Conservation (phyloP, 2,329 filamentous ascomycete genomes). For the Xenoacremonium recifei region DNA sequence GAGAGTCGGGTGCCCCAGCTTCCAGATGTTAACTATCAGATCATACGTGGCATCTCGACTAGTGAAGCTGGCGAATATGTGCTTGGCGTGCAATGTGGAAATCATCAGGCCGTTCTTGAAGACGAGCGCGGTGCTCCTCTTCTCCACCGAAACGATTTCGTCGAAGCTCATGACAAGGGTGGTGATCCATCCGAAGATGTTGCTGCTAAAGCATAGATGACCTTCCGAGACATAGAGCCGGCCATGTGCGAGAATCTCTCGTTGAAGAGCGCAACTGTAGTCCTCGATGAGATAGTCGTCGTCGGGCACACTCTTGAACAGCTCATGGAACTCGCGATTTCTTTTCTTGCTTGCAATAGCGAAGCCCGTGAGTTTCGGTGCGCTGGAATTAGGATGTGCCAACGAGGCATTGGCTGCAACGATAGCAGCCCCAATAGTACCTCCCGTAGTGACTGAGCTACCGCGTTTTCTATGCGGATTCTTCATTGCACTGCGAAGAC, state of each 20-base stretch:
- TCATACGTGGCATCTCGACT: conserved; percentile 96
- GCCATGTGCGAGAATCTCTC: conserved; percentile 92
- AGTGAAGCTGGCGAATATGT: conserved; percentile 93
- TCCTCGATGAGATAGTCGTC: conserved; percentile 98
- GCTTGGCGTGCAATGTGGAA: conserved; percentile 89
- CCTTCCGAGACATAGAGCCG: conserved; percentile 95
- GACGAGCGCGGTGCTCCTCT: conserved; percentile 89
- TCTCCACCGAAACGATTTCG: conserved; percentile 94
- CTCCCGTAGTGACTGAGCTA: conserved; percentile 70
- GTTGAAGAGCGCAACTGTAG: conserved; percentile 93
- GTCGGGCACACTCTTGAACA: conserved; percentile 96
- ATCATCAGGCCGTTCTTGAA: conserved; percentile 99
- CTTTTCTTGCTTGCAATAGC: conserved; percentile 94
- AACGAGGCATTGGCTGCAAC: conserved; percentile 68
- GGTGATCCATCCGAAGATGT: conserved; percentile 97
- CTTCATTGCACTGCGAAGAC: conserved; percentile 61
- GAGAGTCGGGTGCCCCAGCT: conserved; percentile 88
- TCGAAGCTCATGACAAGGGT: conserved; percentile 98
- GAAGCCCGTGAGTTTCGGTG: conserved; percentile 86
- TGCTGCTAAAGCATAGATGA: conserved; percentile 97
- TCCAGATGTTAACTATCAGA: conserved; percentile 97
- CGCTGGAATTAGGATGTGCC: conserved; percentile 60
- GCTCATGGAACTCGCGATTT: conserved; percentile 88
- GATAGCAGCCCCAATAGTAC: conserved; percentile 69
- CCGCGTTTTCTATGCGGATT: conserved; percentile 70